phyloP scores from a whole-genome alignment of 2,329 filamentous ascomycete species.

The Cadophora gregata region DNA sequence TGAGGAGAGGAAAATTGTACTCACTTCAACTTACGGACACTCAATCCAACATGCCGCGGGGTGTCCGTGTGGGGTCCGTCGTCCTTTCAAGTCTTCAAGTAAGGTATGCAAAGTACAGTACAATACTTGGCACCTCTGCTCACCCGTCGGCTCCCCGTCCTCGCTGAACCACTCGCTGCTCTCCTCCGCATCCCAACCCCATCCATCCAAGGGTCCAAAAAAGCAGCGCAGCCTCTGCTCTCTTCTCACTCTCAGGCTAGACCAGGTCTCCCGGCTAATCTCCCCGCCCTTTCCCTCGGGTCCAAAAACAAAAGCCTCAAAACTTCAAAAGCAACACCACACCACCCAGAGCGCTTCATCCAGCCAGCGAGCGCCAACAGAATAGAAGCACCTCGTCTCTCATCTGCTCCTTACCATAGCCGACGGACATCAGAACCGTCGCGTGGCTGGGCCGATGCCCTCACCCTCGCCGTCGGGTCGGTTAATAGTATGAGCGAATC shows the following conservation, averaged over 20 bases:
- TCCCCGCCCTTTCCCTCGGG: background rate
- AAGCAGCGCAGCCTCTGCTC: too few relatives aligned
- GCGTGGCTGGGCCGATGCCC: constrained; percentile 7
- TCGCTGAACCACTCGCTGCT: constrained; percentile 11
- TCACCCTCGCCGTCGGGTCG: constrained; percentile 16
- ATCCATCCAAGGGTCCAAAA: background rate
- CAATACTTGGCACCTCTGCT: background rate
- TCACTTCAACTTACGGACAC: too few relatives aligned
- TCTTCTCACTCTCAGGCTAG: too few relatives aligned
- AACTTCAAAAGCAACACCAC: background rate
- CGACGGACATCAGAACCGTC: background rate
- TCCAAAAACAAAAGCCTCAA: background rate
- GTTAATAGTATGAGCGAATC: background rate
- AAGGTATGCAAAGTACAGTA: too few relatives aligned
- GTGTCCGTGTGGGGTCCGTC: constrained; percentile 12
- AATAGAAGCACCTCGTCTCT: constrained; percentile 7
- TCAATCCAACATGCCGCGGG: background rate
- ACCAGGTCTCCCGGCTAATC: background rate
- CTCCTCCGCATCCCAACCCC: background rate
- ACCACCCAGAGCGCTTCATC: too few relatives aligned
- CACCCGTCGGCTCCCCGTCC: background rate
- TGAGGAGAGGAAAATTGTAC: background rate
- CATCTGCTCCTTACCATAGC: background rate
- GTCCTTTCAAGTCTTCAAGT: background rate
- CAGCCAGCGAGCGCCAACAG: too few relatives aligned